Percentiles rank a stretch among this genome's conserved stretches.
phyloP scores from a whole-genome alignment of 768 basidiomycete genomes.

The Hebeloma cylindrosporum region DNA sequence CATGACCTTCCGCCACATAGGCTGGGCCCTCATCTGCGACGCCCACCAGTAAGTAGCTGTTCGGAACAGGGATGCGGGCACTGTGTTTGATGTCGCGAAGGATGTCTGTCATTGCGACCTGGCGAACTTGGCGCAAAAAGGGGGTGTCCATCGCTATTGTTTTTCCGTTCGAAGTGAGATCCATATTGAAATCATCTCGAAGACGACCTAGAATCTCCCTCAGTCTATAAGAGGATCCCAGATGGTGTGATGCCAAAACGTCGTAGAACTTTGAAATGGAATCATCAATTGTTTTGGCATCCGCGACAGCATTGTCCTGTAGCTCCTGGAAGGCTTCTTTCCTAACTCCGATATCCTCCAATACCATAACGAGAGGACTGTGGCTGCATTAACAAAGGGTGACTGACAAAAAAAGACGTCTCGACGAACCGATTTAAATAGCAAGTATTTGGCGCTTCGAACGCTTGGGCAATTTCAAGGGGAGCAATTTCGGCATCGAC shows the following conservation, averaged over 20 bases:
- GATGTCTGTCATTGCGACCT: constrained; percentile 61
- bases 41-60: constrained; percentile 72
- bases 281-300: constrained; percentile 60
- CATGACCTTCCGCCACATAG: constrained; percentile 47
- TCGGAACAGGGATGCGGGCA: constrained; percentile 70
- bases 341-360: constrained; percentile 73
- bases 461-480: constrained; percentile 72
- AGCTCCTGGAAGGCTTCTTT: constrained; percentile 57
- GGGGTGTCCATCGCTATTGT: constrained; percentile 46
- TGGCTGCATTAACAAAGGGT: not conserved
- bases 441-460: constrained; percentile 56
- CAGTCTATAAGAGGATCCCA: constrained; percentile 49
- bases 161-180: constrained; percentile 36
- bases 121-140: constrained; percentile 58
- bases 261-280: constrained; percentile 47
- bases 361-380: constrained; percentile 73
- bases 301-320: constrained; percentile 57
- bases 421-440: constrained; percentile 68
- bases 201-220: constrained; percentile 51
- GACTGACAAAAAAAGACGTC: not conserved
- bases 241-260: constrained; percentile 48
- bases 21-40: constrained; percentile 81
- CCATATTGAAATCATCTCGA: constrained; percentile 41
- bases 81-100: constrained; percentile 73
- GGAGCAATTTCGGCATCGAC: constrained; percentile 49